These are phyloP conservation scores for Lineolata rhizophorae DNA, from an alignment of 495 filamentous ascomycete species.

Conservation along the genomic window DNA sequence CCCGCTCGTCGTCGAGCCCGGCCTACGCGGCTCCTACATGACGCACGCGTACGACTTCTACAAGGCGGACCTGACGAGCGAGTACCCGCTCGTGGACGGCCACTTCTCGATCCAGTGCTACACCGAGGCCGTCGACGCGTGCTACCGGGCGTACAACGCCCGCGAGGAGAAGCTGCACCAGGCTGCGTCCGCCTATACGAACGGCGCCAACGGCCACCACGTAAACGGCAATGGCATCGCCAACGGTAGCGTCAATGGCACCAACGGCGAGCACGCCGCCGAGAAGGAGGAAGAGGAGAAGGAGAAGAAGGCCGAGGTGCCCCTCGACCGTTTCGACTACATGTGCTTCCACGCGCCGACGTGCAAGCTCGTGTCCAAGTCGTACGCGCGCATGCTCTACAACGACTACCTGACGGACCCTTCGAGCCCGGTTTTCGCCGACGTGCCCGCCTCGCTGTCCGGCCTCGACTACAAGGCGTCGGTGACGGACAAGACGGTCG, in stretches of 20 bases:
- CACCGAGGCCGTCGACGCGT: slow-evolving; percentile 79
- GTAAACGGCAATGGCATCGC: slow-evolving; percentile 2
- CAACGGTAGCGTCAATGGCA: slow-evolving; percentile 1
- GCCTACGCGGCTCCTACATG: slow-evolving; percentile 81
- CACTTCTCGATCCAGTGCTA: slow-evolving; percentile 93
- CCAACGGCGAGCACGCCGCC: slow-evolving; percentile 8
- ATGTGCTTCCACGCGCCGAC: slow-evolving; percentile 89
- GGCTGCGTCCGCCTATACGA: slow-evolving; percentile 28
- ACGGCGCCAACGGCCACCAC: slow-evolving; percentile 21
- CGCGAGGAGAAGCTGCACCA: slow-evolving; percentile 58
- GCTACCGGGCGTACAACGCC: slow-evolving; percentile 86
- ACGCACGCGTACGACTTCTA: slow-evolving; percentile 97
- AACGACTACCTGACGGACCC: slow-evolving; percentile 83
- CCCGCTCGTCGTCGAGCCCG: slow-evolving; percentile 75
- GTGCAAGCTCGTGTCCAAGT: slow-evolving; percentile 94
- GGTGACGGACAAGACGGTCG: slow-evolving; percentile 74
- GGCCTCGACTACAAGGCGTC: slow-evolving; percentile 72
- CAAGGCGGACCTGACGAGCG: slow-evolving; percentile 94
- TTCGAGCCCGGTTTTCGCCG: slow-evolving; percentile 52
- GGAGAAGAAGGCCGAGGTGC: too few species aligned
- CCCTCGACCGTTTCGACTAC: slow-evolving; percentile 87
- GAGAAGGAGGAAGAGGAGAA: slow-evolving; percentile 32
- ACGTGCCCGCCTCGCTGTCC: slow-evolving; percentile 67
- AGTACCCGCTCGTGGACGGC: slow-evolving; percentile 93
- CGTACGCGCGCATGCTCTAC: slow-evolving; percentile 85